Conservation (phyloP, 495 filamentous ascomycete species). For the Evansstolkia leycettana region DNA sequence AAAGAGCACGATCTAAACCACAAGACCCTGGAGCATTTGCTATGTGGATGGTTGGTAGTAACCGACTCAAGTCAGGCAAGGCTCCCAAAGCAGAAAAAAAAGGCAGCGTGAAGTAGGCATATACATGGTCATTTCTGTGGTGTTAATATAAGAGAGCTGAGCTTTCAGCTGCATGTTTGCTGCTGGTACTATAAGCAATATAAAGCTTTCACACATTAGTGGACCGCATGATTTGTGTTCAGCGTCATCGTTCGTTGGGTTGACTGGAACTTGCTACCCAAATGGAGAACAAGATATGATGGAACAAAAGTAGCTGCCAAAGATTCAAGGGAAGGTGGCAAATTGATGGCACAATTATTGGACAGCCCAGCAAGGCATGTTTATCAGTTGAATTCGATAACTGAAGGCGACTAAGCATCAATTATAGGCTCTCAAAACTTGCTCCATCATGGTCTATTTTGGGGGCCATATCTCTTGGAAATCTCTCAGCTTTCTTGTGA, state of each 20-base stretch:
- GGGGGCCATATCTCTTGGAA: conserved; percentile 22
- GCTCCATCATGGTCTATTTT: conserved; percentile 9
- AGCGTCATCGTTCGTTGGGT: too few species aligned
- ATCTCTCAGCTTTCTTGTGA: conserved; percentile 13
- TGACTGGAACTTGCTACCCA: too few species aligned
- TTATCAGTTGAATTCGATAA: too few species aligned
- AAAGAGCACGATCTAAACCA: conserved; percentile 17
- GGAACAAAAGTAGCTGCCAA: too few species aligned
- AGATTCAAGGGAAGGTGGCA: too few species aligned
- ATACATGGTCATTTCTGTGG: conserved; percentile 9
- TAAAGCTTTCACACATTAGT: too few species aligned
- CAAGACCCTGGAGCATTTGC: conserved; percentile 23
- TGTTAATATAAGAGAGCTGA: conserved; percentile 11
- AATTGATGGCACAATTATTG: too few species aligned
- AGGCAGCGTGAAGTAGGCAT: conserved; percentile 12
- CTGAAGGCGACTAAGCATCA: too few species aligned
- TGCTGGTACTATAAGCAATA: too few species aligned
- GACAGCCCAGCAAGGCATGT: too few species aligned
- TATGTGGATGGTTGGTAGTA: conserved; percentile 29
- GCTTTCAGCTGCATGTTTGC: conserved; percentile 1
- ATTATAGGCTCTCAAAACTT: conserved; percentile 1
- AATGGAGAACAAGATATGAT: too few species aligned
- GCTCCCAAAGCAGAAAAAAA: conserved; percentile 8
- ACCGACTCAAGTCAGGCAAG: conserved; percentile 16
- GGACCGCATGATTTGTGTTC: too few species aligned